Percentiles rank a stretch among this genome's conserved stretches.
Evolutionary conservation across 257 asterid species (phyloP).

Genomic region (Solanum etuberosum): DNA sequence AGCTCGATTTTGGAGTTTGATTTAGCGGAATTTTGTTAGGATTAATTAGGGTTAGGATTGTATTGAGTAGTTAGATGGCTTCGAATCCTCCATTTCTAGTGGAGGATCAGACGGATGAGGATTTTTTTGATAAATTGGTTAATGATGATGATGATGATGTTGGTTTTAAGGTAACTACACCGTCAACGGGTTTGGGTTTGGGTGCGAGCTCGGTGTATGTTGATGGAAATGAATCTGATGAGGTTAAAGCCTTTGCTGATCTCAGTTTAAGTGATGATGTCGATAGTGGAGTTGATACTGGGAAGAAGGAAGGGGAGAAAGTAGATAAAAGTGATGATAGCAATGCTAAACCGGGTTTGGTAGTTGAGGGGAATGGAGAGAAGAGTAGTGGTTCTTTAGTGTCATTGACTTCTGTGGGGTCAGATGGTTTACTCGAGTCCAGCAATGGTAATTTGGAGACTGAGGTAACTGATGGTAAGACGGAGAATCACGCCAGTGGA

Average conservation of each 20-base stretch:
- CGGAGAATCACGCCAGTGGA: constrained; percentile 18
- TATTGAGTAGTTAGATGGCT: background rate
- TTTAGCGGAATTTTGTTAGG: background rate
- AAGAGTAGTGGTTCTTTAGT: constrained; percentile 16
- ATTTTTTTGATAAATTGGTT: constrained; percentile 88
- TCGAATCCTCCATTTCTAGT: constrained; percentile 67
- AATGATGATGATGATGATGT: constrained; percentile 70
- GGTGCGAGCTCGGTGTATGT: constrained; percentile 5
- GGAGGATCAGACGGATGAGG: constrained; percentile 98
- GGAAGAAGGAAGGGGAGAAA: constrained; percentile 14
- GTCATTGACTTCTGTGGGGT: constrained; percentile 25
- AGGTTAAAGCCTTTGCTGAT: constrained; percentile 57
- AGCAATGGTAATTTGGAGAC: constrained; percentile 24
- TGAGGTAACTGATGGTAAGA: constrained; percentile 21
- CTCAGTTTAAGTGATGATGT: constrained; percentile 45
- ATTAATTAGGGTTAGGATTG: background rate
- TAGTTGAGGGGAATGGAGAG: constrained; percentile 14
- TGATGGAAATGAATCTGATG: constrained; percentile 59
- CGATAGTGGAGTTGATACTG: constrained; percentile 13
- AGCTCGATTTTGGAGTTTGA: background rate
- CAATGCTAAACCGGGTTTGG: background rate
- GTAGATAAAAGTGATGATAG: background rate
- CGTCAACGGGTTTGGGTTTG: constrained; percentile 2
- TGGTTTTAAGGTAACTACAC: constrained; percentile 29
- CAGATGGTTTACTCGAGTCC: constrained; percentile 15